phyloP scores from a whole-genome alignment of 768 basidiomycete species.

The Lactarius trivialis region DNA sequence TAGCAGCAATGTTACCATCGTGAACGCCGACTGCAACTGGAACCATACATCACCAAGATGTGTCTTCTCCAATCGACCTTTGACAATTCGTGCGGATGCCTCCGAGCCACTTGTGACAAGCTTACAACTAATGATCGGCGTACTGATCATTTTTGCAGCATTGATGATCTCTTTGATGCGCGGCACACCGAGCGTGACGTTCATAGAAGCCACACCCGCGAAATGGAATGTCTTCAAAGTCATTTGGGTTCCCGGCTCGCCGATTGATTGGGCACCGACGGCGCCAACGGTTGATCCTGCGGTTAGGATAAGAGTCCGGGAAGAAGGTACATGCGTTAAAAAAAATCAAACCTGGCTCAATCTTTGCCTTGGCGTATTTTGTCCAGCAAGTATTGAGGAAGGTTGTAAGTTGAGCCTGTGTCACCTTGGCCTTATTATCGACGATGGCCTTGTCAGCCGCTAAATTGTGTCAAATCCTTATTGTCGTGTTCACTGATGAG shows the following conservation, averaged over 20 bases:
- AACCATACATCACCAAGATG: slow-evolving; percentile 78
- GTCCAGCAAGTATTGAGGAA: slow-evolving; percentile 89
- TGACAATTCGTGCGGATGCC: slow-evolving; percentile 95
- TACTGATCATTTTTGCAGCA: slow-evolving; percentile 94
- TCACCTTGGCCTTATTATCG: slow-evolving; percentile 89
- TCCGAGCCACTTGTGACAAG: slow-evolving; percentile 81
- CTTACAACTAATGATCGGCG: slow-evolving; percentile 97
- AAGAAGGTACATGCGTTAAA: neutral
- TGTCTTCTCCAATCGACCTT: slow-evolving; percentile 93
- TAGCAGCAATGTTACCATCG: slow-evolving; percentile 28
- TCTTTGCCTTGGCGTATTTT: slow-evolving; percentile 91
- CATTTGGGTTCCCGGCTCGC: slow-evolving; percentile 99
- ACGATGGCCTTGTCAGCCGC: slow-evolving; percentile 66
- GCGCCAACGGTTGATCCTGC: slow-evolving; percentile 95
- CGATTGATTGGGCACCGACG: slow-evolving; percentile 97
- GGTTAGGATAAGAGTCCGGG: neutral
- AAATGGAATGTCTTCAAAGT: slow-evolving; percentile 99
- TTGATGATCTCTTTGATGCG: slow-evolving; percentile 99
- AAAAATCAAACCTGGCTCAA: slow-evolving; percentile 71
- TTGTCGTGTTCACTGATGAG: too few relatives aligned
- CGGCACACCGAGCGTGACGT: slow-evolving; percentile 98
- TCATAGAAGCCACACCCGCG: slow-evolving; percentile 99
- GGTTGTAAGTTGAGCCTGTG: slow-evolving; percentile 63
- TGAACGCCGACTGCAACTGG: neutral
- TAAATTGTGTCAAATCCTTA: slow-evolving; percentile 25